Conservation (phyloP, 305 asterid species). For the Solanum aculeatissimum region DNA sequence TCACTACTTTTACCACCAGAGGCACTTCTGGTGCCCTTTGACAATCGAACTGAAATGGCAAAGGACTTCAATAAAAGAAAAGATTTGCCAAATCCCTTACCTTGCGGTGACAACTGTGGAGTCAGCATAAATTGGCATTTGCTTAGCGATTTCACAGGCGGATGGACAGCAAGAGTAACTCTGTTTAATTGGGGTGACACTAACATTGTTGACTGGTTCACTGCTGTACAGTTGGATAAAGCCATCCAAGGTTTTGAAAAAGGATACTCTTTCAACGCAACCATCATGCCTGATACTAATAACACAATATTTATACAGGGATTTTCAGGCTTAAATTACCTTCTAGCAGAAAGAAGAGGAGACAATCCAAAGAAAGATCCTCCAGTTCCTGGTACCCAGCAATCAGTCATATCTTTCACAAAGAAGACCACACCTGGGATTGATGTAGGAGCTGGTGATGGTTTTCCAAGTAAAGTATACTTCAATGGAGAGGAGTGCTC, state of each 20-base stretch:
- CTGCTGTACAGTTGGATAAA: conserved; percentile 38
- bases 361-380: conserved; percentile 51
- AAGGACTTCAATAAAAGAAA: conserved; percentile 14
- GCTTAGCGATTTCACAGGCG: conserved; percentile 31
- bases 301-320: conserved; percentile 50
- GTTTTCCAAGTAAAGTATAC: conserved; percentile 65
- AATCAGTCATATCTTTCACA: conserved; percentile 52
- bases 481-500: conserved; percentile 83
- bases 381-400: conserved; percentile 59
- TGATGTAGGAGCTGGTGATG: conserved; percentile 37
- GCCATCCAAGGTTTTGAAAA: conserved; percentile 49
- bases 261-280: conserved; percentile 50
- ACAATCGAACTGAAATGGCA: conserved; percentile 36
- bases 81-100: conserved; percentile 42
- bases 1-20: conserved; percentile 51
- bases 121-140: conserved; percentile 71
- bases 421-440: conserved; percentile 47
- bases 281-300: conserved; percentile 14
- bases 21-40: conserved; percentile 54
- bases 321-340: conserved; percentile 26
- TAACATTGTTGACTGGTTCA: conserved; percentile 44
- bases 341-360: conserved; percentile 34
- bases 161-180: conserved; percentile 71
- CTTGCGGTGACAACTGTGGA: conserved; percentile 66
- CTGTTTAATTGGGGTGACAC: conserved; percentile 59